Base-by-base conservation (phyloP, 495 filamentous ascomycete genomes). In the Neurospora tetraspora region DNA sequence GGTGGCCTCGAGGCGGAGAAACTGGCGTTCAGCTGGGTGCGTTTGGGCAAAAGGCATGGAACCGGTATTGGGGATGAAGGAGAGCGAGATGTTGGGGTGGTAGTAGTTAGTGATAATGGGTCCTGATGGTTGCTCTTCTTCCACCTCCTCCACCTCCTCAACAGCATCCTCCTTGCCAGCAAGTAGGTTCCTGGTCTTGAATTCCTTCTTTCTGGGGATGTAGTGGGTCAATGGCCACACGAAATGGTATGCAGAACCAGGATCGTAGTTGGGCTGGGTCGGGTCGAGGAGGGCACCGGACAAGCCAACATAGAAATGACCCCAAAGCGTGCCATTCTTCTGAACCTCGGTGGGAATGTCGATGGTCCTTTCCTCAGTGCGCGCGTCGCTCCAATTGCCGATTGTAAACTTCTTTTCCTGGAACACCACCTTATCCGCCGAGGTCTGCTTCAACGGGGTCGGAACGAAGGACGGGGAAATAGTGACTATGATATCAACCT, bases 21-120 rank as follows among this genome's bases (percentile, higher is more conserved):
- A 93, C 77, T 94, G 90, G 12, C 91, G 88, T 68, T 91, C 82
- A 1, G 93, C 91, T 0, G 92, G 91, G 71, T 93, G 92, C 71
- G 93, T 82, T 71, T 87, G 83, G n/a, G 85, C 84, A 72, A 88
- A 94, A 39, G 82, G 85, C 76, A 91, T 79, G 5, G 88, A 82
- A 5, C 93, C 94, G 65, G 89, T 85, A 76, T 97, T 92, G 18
- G 93, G 93, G 70, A 99, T 90, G 72, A 98, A 85, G 16, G 94
- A 91, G 45, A 99, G 82, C 37, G 94, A 96, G 74, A 96, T 91
- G 80, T 99, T 99, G 7, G 95, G 92, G 82, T 99, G 96, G 79
- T 98, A 99, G 82, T 95, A 97, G 42, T 90, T 95, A 39, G 86
- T 89, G 70, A 94, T 88, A 20, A 88, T 87, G 18, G 92, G 92